Percentiles rank a stretch among this genome's conserved stretches.
Conservation (phyloP, 2,329 filamentous ascomycete genomes). For the Fusarium sp. region DNA sequence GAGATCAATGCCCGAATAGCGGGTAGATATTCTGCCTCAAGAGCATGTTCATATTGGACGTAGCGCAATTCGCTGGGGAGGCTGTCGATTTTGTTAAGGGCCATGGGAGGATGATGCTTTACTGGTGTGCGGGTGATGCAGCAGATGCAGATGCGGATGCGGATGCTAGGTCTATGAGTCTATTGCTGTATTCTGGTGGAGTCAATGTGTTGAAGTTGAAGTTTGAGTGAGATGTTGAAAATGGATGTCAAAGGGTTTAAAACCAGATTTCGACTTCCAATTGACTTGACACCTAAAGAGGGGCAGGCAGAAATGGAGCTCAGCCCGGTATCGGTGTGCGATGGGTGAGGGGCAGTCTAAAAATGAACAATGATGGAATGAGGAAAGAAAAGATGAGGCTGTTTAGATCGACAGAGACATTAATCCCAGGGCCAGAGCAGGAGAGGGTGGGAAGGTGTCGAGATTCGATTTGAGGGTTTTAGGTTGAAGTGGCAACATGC, state of each 20-base stretch:
- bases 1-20: slow-evolving; percentile 93
- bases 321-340: slow-evolving; percentile 38
- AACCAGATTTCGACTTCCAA: slow-evolving; percentile 20
- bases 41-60: slow-evolving; percentile 71
- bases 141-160: too few relatives aligned
- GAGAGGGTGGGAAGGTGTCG: slow-evolving; percentile 36
- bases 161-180: background rate
- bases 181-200: background rate
- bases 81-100: slow-evolving; percentile 49
- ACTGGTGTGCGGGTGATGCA: too few relatives aligned
- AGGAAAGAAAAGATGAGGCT: slow-evolving; percentile 9
- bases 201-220: background rate
- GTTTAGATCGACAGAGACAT: slow-evolving; percentile 29
- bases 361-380: background rate
- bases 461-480: slow-evolving; percentile 29
- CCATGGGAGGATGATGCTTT: slow-evolving; percentile 49
- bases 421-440: background rate
- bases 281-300: slow-evolving; percentile 37
- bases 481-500: slow-evolving; percentile 36
- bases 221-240: slow-evolving; percentile 23
- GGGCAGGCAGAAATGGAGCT: slow-evolving; percentile 41
- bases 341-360: slow-evolving; percentile 9
- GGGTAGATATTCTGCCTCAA: slow-evolving; percentile 77
- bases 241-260: slow-evolving; percentile 22
- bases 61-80: slow-evolving; percentile 66